phyloP scores from a whole-genome alignment of 2,329 filamentous ascomycete species.

The Tolypocladium capitatum region DNA sequence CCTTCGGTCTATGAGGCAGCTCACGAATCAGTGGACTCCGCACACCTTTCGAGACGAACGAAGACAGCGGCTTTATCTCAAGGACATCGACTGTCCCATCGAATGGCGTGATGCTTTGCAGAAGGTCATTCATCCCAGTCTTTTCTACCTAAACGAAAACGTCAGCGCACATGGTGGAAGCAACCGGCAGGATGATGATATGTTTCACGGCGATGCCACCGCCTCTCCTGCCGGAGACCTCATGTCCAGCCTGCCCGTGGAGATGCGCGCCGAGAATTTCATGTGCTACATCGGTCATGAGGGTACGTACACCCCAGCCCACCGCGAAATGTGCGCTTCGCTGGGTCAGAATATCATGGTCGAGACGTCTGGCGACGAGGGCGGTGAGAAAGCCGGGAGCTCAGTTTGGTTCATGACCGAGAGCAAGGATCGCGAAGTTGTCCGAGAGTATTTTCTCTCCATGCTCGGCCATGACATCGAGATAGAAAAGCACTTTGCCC shows the following conservation, averaged over 20 bases:
- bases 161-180: constrained; percentile 29
- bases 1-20: constrained; percentile 69
- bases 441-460: constrained; percentile 87
- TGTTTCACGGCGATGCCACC: constrained; percentile 37
- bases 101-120: constrained; percentile 75
- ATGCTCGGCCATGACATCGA: constrained; percentile 93
- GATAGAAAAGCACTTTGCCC: constrained; percentile 92
- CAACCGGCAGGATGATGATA: constrained; percentile 21
- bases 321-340: constrained; percentile 95
- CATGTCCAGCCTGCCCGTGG: constrained; percentile 78
- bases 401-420: constrained; percentile 99
- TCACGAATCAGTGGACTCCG: constrained; percentile 69
- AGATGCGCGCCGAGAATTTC: constrained; percentile 88
- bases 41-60: constrained; percentile 66
- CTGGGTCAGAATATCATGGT: constrained; percentile 98
- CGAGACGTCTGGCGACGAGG: constrained; percentile 60
- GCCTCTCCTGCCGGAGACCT: constrained; percentile 72
- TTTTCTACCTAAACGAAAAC: constrained; percentile 85
- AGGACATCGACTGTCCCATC: constrained; percentile 88
- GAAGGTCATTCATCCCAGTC: constrained; percentile 61
- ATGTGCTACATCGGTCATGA: constrained; percentile 99
- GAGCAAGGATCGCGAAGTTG: constrained; percentile 76
- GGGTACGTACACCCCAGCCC: constrained; percentile 88
- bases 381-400: constrained; percentile 70
- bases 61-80: constrained; percentile 81